Percentiles rank a stretch among this genome's conserved stretches.
Conservation (phyloP, 2,329 filamentous ascomycete genomes). For the Cladosporium sp. region DNA sequence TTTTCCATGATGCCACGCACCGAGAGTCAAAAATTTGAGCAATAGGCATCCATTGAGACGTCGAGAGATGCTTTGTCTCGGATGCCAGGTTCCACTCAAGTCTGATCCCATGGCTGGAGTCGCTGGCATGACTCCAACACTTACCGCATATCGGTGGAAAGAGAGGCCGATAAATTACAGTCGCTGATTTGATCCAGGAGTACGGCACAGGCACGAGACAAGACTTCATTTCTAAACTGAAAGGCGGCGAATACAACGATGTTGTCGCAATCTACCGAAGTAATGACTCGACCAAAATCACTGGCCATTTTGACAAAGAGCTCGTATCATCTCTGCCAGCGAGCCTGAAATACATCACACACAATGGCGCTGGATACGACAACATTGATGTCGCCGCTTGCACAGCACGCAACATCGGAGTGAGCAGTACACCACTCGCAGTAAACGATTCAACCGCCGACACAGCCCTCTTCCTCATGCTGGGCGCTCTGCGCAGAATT, state of each 20-base stretch:
- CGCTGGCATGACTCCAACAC: neutral
- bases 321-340: slow-evolving; percentile 39
- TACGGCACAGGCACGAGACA: slow-evolving; percentile 50
- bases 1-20: too few relatives aligned
- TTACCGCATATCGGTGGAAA: too few relatives aligned
- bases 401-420: slow-evolving; percentile 34
- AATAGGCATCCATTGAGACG: too few relatives aligned
- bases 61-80: too few relatives aligned
- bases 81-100: too few relatives aligned
- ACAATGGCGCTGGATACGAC: slow-evolving; percentile 40
- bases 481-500: slow-evolving; percentile 49
- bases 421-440: slow-evolving; percentile 46
- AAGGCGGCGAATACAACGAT: slow-evolving; percentile 51
- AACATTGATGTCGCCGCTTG: slow-evolving; percentile 33
- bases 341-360: slow-evolving; percentile 42
- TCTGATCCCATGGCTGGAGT: too few relatives aligned
- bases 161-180: neutral
- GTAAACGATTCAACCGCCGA: slow-evolving; percentile 49
- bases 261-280: slow-evolving; percentile 56
- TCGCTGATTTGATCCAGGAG: slow-evolving; percentile 37
- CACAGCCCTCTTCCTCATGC: slow-evolving; percentile 47
- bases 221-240: slow-evolving; percentile 54
- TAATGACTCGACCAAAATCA: slow-evolving; percentile 49
- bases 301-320: slow-evolving; percentile 45
- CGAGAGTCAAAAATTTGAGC: too few relatives aligned